Base-by-base conservation (phyloP, 768 basidiomycete species). In the Rhizopogon roseolus region DNA sequence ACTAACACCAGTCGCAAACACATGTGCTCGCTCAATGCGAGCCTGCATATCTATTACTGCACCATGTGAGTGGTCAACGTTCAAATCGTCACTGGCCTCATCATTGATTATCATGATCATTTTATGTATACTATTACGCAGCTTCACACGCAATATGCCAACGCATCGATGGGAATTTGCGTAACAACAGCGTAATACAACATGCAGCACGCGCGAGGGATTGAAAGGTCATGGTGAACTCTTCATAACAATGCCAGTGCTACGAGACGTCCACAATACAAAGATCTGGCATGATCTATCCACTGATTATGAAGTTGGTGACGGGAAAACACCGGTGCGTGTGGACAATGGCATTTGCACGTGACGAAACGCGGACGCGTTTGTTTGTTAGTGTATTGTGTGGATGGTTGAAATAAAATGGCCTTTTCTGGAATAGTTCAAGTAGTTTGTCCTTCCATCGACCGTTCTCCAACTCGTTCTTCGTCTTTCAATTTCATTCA, bases 321-420 rank as follows among this genome's bases (percentile, higher is more conserved):
- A 25, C 37, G 19, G 6, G 13, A 9, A 32, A 2, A 1, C 19
- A 29, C 45, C 34, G 7, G 13, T 16, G 46, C 8, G 14, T 5
- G 14, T 36, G 46, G 14, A 48, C 34, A 48, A 48, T 48, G 34
- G 32, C 34, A 48, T 25, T 48, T 32, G 50, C 71, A 74, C 71
- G 73, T 72, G 71, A 61, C 43, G 0, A 13, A 41, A 72, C 71
- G 73, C 71, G 71, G 38, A 54, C 72, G 71, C 68, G 73, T 59
- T 59, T 69, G 54, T 71, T 74, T 72, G 66, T 27, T 2, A 16
- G 38, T 72, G 48, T 74, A 74, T 73, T 70, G 58, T 55, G 57
- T 64, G 62, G 62, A 62, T 64, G 52, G 67, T 69, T 69, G 53
- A 69, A 46, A 48, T 48, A 48, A 72, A 74, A 70, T 58, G 56